phyloP scores from a whole-genome alignment of 2,329 filamentous ascomycete genomes.

The Dryadomyces quercivorus region DNA sequence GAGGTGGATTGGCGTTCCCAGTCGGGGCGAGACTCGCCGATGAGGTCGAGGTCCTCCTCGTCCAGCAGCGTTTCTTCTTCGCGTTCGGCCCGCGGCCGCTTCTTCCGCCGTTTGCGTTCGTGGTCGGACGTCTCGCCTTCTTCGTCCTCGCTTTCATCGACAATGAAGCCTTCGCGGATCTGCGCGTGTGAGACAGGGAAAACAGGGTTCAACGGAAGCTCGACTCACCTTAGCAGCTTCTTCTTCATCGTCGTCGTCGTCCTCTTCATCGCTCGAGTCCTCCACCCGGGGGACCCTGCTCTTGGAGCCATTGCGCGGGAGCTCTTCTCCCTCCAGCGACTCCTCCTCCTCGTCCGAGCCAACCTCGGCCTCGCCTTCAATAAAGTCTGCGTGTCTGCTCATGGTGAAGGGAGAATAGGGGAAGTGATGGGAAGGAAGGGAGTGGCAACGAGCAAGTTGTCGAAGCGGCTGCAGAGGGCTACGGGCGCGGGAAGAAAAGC shows the following conservation, averaged over 20 bases:
- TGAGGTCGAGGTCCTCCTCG: conserved; percentile 91
- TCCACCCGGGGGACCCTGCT: conserved; percentile 39
- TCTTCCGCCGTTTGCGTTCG: conserved; percentile 54
- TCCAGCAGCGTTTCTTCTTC: conserved; percentile 83
- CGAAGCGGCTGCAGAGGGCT: background rate
- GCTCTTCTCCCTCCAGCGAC: conserved; percentile 67
- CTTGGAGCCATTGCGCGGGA: conserved; percentile 56
- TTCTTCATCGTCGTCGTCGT: conserved; percentile 85
- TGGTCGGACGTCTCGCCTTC: conserved; percentile 45
- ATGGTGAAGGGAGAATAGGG: conserved; percentile 27
- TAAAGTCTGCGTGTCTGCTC: conserved; percentile 58
- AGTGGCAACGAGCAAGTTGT: background rate
- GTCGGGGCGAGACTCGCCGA: conserved; percentile 68
- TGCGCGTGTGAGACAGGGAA: conserved; percentile 22
- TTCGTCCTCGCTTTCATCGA: conserved; percentile 79
- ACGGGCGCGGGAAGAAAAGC: background rate
- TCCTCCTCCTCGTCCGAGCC: conserved; percentile 79
- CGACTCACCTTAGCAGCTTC: conserved; percentile 56
- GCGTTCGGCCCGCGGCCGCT: conserved; percentile 63
- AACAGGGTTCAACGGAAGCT: conserved; percentile 13
- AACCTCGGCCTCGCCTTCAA: conserved; percentile 76
- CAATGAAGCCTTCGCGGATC: conserved; percentile 92
- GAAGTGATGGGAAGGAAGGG: background rate
- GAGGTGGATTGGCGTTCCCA: conserved; percentile 53
- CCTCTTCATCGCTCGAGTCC: conserved; percentile 86